Percentiles rank a stretch among this genome's conserved stretches.
Conservation (phyloP, 441 rosid genomes). For the Lepidium campestre region DNA sequence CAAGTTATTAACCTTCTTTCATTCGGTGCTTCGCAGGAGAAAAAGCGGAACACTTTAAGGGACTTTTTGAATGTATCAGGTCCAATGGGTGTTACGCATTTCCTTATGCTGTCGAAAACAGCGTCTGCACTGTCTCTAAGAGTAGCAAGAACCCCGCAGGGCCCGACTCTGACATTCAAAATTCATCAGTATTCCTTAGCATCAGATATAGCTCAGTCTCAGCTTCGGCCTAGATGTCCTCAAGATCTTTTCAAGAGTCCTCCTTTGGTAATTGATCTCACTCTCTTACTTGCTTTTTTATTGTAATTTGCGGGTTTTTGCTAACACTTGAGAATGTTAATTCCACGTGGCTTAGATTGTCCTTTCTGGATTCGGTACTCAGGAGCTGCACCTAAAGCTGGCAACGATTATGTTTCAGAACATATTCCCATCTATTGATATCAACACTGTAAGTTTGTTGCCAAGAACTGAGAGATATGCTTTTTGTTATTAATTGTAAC, state of each 20-base stretch:
- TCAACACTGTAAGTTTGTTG: constrained; percentile 67
- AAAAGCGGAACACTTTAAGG: constrained; percentile 69
- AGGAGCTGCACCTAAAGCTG: constrained; percentile 79
- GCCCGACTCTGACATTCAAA: constrained; percentile 81
- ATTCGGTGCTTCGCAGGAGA: constrained; percentile 78
- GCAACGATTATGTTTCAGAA: constrained; percentile 89
- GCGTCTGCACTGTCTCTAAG: constrained; percentile 55
- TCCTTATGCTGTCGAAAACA: constrained; percentile 76
- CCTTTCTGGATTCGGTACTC: constrained; percentile 82
- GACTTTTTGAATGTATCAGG: constrained; percentile 89
- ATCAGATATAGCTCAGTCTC: constrained; percentile 74
- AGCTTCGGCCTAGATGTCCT: constrained; percentile 83
- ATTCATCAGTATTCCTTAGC: constrained; percentile 72
- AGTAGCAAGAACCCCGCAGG: constrained; percentile 78
- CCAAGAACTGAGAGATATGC: background rate
- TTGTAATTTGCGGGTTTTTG: background rate
- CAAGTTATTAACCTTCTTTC: background rate
- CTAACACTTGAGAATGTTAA: background rate
- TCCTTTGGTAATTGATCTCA: constrained; percentile 56
- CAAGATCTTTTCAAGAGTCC: constrained; percentile 79
- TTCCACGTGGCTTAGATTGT: constrained; percentile 56
- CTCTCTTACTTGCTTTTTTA: background rate
- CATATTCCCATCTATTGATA: constrained; percentile 85
- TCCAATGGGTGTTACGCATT: constrained; percentile 94
- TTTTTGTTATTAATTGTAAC: background rate